These are phyloP conservation scores for Boletales sp. DNA, from an alignment of 768 basidiomycete genomes.

Conservation along the genomic window DNA sequence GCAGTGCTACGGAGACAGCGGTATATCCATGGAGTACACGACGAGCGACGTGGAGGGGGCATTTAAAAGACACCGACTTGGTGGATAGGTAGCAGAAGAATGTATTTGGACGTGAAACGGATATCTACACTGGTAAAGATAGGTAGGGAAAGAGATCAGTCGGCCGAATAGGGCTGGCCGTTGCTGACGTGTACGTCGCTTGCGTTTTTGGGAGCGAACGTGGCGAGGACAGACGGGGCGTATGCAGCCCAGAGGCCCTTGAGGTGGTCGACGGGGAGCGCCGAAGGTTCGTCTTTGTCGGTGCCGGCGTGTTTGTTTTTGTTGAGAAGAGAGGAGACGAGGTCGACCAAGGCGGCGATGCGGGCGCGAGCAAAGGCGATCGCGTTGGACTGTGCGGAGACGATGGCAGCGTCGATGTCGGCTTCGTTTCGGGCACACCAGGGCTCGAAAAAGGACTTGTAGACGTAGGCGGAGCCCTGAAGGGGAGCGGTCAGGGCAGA, in stretches of 20 bases:
- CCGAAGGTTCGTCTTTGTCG: background rate
- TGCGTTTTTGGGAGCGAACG: slow-evolving; percentile 16
- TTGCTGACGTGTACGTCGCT: slow-evolving; percentile 9
- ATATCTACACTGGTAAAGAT: slow-evolving; percentile 10
- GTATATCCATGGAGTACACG: slow-evolving; percentile 71
- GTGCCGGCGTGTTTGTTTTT: slow-evolving; percentile 32
- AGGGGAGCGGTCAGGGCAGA: slow-evolving; percentile 5
- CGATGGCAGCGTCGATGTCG: slow-evolving; percentile 56
- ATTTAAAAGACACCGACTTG: slow-evolving; percentile 62
- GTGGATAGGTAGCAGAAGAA: slow-evolving; percentile 14
- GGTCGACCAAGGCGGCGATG: slow-evolving; percentile 45
- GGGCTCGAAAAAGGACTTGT: slow-evolving; percentile 56
- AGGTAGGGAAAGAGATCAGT: slow-evolving; percentile 7
- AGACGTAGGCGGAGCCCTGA: slow-evolving; percentile 68
- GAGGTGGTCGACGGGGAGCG: slow-evolving; percentile 25
- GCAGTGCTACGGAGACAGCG: slow-evolving; percentile 76
- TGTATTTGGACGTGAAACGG: slow-evolving; percentile 5
- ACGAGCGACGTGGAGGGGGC: slow-evolving; percentile 70
- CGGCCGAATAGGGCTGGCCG: slow-evolving; percentile 3
- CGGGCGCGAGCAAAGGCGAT: slow-evolving; percentile 55
- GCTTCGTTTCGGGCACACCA: slow-evolving; percentile 57
- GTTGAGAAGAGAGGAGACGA: slow-evolving; percentile 42
- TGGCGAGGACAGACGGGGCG: slow-evolving; percentile 37
- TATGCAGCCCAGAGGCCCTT: slow-evolving; percentile 41
- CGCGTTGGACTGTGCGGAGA: slow-evolving; percentile 49